These are phyloP conservation scores for Poronia punctata DNA, from an alignment of 495 filamentous ascomycete species.

Conservation along the genomic window DNA sequence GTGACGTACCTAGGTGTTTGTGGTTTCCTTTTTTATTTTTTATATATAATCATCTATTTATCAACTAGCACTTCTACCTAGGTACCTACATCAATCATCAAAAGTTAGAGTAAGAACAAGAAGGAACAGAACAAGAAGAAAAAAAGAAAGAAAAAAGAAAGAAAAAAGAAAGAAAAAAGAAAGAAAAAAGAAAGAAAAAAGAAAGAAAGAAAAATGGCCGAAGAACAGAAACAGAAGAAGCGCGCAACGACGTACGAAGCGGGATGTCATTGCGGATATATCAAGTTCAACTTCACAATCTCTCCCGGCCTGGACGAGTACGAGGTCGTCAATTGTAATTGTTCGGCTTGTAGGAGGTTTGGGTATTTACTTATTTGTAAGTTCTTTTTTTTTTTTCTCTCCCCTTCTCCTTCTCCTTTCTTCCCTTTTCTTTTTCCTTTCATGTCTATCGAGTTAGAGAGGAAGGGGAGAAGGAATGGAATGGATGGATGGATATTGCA, in stretches of 20 bases:
- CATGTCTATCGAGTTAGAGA: no score
- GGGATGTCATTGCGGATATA: conserved; percentile 29
- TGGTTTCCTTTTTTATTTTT: no score
- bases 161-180: neutral
- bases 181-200: neutral
- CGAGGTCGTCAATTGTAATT: conserved; percentile 22
- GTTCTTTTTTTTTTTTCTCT: no score
- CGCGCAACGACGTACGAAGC: conserved; percentile 24
- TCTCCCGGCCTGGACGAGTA: conserved; percentile 22
- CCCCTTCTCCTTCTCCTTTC: conserved; percentile 1
- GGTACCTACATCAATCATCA: no score
- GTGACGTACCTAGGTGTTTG: no score
- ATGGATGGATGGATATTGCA: no score
- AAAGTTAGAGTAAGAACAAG: no score
- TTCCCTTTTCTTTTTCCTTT: neutral
- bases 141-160: neutral
- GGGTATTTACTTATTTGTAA: conserved; percentile 29
- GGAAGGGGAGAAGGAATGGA: conserved; percentile 21
- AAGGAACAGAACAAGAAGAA: neutral
- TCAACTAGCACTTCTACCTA: no score
- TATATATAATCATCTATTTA: no score
- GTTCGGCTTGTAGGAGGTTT: conserved; percentile 21
- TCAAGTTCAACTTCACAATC: conserved; percentile 24
- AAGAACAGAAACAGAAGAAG: neutral
- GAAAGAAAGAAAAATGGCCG: neutral